These are phyloP conservation scores for Isatis lusitanica DNA, from an alignment of 441 rosid species.

Conservation along the genomic window DNA sequence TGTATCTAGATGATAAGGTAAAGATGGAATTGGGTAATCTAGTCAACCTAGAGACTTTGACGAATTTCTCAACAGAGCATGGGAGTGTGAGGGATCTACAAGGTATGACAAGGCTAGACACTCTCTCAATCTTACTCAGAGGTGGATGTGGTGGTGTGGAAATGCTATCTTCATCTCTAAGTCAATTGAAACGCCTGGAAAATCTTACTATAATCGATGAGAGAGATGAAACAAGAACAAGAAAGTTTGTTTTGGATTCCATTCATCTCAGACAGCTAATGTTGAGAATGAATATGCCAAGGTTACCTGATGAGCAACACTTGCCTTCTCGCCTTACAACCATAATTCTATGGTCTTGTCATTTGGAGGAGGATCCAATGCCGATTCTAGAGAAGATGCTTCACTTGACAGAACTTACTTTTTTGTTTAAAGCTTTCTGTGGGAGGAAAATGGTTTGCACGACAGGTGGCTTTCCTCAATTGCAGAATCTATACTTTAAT, in stretches of 20 bases:
- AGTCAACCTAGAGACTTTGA: too few relatives aligned
- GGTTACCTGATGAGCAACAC: not conserved
- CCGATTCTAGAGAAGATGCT: conserved; percentile 1
- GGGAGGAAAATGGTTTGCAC: conserved; percentile 10
- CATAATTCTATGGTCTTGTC: fast-evolving
- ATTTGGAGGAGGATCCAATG: conserved; percentile 15
- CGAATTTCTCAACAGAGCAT: too few relatives aligned
- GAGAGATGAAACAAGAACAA: too few relatives aligned
- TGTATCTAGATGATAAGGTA: too few relatives aligned
- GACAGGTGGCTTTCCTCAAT: not conserved
- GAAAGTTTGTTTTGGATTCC: not conserved
- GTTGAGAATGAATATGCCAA: not conserved
- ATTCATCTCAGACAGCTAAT: not conserved
- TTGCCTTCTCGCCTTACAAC: not conserved
- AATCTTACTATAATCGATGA: not conserved
- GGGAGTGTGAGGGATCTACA: too few relatives aligned
- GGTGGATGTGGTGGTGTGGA: not conserved
- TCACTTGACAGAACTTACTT: not conserved
- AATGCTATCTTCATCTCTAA: not conserved
- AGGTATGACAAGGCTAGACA: too few relatives aligned
- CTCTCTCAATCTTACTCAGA: too few relatives aligned
- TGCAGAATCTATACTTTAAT: not conserved
- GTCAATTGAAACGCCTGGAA: not conserved
- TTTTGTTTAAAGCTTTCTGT: too few relatives aligned
- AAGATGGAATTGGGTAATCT: too few relatives aligned